phyloP scores from a whole-genome alignment of 352 stramenopile species.

The Phytophthora cajani region DNA sequence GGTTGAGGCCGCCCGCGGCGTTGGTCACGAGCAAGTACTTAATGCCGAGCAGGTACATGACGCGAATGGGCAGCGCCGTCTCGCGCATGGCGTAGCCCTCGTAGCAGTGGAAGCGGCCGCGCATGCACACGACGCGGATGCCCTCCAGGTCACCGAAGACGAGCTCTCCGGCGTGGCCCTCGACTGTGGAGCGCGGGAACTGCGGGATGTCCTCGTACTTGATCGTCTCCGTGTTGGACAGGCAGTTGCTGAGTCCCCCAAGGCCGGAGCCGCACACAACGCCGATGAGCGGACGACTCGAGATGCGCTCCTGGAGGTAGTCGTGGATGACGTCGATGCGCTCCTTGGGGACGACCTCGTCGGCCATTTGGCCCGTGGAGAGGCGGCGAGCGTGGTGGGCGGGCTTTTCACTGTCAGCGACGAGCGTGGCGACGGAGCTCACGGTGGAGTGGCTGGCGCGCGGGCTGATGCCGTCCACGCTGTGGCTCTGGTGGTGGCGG shows the following conservation, averaged over 20 bases:
- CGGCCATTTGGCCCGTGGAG: constrained; percentile 59
- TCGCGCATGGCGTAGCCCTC: constrained; percentile 95
- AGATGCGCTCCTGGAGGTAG: constrained; percentile 54
- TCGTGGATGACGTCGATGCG: constrained; percentile 75
- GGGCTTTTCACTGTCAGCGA: not conserved
- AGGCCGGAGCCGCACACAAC: constrained; percentile 96
- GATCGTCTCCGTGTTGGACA: constrained; percentile 84
- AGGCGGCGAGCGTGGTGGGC: constrained; percentile 31
- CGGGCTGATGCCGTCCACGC: constrained; percentile 28
- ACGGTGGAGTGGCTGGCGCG: not conserved
- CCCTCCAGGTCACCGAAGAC: constrained; percentile 89
- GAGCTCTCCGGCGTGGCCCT: constrained; percentile 92
- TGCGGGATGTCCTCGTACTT: constrained; percentile 93
- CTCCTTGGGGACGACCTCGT: constrained; percentile 58
- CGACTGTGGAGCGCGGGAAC: constrained; percentile 92
- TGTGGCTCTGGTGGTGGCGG: constrained; percentile 34
- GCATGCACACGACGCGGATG: constrained; percentile 90
- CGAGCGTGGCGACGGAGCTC: constrained; percentile 3
- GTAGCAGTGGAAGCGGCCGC: constrained; percentile 96
- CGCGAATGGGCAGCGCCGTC: constrained; percentile 90
- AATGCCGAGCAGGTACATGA: constrained; percentile 95
- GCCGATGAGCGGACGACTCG: constrained; percentile 57
- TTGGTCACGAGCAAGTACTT: constrained; percentile 96
- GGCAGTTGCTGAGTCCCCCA: constrained; percentile 89
- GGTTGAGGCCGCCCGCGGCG: constrained; percentile 94